Conservation (phyloP, 2,329 filamentous ascomycete genomes). For the Cordyceps farinosa region DNA sequence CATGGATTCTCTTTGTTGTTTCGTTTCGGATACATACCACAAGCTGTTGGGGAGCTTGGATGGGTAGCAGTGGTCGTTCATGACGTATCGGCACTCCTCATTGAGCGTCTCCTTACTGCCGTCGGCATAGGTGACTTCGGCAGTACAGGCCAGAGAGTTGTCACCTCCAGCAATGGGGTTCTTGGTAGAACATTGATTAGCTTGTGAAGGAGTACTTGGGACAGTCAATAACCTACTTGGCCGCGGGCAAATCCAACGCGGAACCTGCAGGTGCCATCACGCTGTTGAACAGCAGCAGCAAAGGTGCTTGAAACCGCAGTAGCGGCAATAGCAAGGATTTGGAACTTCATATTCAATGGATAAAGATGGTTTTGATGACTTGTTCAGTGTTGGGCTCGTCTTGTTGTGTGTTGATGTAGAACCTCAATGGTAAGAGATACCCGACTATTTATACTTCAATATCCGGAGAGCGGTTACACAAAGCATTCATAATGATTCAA, state of each 20-base stretch:
- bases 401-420: not conserved
- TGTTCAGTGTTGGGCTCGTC: not conserved
- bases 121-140: slow-evolving; percentile 6
- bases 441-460: not conserved
- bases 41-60: slow-evolving; percentile 5
- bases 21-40: not conserved
- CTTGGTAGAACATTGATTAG: not conserved
- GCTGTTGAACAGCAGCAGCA: not conserved
- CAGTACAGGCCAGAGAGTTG: slow-evolving; percentile 4
- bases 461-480: not conserved
- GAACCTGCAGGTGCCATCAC: slow-evolving; percentile 1
- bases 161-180: slow-evolving; percentile 11
- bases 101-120: slow-evolving; percentile 7
- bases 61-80: slow-evolving; percentile 13
- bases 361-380: not conserved
- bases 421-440: too few relatives aligned
- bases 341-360: not conserved
- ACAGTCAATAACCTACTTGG: not conserved
- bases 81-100: slow-evolving; percentile 13
- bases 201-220: too few relatives aligned
- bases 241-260: slow-evolving; percentile 7
- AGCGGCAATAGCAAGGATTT: not conserved
- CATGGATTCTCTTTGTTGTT: not conserved
- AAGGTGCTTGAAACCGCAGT: not conserved
- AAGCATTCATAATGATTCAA: not conserved